Conservation (phyloP, 1,284 basidiomycete species). For the Apiotrichum gamsii region DNA sequence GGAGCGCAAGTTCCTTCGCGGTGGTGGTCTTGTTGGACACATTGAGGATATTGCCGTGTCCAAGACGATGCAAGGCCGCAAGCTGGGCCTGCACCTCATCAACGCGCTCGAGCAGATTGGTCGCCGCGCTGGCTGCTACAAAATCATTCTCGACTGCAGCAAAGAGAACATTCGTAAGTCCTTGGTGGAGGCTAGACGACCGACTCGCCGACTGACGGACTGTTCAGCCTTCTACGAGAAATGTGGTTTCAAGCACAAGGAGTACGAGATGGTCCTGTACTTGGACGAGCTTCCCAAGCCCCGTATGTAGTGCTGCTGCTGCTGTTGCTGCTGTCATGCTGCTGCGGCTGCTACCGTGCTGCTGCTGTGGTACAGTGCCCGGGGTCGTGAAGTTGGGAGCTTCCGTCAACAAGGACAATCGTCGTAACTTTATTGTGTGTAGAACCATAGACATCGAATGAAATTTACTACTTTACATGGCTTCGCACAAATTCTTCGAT, state of each 20-base stretch:
- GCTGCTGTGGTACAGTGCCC: no score
- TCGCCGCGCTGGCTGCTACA: conserved; percentile 75
- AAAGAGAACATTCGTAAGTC: conserved; percentile 79
- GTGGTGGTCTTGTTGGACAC: conserved; percentile 75
- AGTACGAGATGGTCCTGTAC: conserved; percentile 74
- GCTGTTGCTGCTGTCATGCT: no score
- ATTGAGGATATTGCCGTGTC: conserved; percentile 97
- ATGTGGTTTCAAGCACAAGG: conserved; percentile 83
- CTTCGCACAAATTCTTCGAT: conserved; percentile 23
- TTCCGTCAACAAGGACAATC: no score
- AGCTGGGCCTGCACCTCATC: conserved; percentile 77
- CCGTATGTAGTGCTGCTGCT: no score
- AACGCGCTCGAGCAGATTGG: conserved; percentile 73
- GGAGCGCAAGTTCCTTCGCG: conserved; percentile 88
- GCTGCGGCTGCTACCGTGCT: no score
- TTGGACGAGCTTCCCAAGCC: conserved; percentile 16
- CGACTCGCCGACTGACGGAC: no score
- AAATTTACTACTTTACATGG: no score
- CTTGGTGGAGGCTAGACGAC: no score
- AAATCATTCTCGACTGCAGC: conserved; percentile 94
- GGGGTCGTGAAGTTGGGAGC: no score
- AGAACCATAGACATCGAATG: no score
- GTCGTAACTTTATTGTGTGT: no score
- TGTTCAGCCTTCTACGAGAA: conserved; percentile 89
- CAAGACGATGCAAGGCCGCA: conserved; percentile 76